Base-by-base conservation (phyloP, 2,329 filamentous ascomycete species). In the Botrytis pseudocinerea region DNA sequence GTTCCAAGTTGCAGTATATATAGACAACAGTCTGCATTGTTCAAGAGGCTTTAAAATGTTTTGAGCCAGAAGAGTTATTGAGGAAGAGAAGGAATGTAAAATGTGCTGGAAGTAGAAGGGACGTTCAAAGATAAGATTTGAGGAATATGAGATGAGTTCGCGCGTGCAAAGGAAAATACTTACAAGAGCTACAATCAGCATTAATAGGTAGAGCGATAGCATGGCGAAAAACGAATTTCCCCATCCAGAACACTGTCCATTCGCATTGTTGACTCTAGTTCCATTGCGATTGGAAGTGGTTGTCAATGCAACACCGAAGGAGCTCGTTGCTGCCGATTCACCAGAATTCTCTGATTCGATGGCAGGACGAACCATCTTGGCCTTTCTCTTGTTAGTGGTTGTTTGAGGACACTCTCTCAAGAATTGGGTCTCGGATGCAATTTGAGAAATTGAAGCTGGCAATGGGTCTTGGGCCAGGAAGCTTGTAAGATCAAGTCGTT, bases 161-260 rank as follows among this genome's bases (percentile, higher is more conserved):
- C 60, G 66, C 4, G 2, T 59, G 66, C 12, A 32, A 59, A 44
- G 28, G 16, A 32, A 14, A 42, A 6, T 10, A 60, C 66, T 60
- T 60, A 69, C 66, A 25, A 69, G 66, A 59, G 66, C 28, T 10
- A 60, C 66, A 69, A 60, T 32, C n/a, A 69, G 8, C 38, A 59
- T 46, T 1, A 35, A 46, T 20, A 69, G 42, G 42, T n/a, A 69
- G 4, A 69, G 66, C 12, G 66, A 60, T 4, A 69, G 10, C 51
- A 69, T 60, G 4, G 44, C 32, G 4, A 60, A 2, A 60, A 12
- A 35, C 20, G 46, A n/a, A n/a, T 20, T 44, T 22, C 54, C 28
- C n/a, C 18, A 38, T 7, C 54, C 32, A 28, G 40, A 42, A 25
- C 10, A 18, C 9, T 35, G 25, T 44, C 20, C 18, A 25, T 44